Conservation (phyloP, 2,329 filamentous ascomycete species). For the Xylaria sp. region DNA sequence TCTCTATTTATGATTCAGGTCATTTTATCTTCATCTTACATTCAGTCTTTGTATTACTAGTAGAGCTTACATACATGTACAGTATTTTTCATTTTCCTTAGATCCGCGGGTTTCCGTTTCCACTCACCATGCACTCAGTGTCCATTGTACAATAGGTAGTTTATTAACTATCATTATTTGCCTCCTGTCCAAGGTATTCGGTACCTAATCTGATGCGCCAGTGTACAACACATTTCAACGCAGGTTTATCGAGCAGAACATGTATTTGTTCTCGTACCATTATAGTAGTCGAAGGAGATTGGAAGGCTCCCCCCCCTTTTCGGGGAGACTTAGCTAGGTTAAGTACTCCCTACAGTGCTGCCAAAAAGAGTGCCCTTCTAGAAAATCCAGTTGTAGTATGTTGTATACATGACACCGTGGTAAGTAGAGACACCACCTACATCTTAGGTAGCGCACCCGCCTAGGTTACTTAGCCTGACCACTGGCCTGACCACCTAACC, state of each 20-base stretch:
- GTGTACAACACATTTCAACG: neutral
- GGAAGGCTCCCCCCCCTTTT: conserved; percentile 7
- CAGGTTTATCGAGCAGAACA: neutral
- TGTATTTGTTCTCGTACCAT: neutral
- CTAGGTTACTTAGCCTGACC: neutral
- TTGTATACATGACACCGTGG: neutral
- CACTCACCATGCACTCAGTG: neutral
- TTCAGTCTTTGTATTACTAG: neutral
- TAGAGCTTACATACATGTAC: too few species aligned
- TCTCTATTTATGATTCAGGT: conserved; percentile 4
- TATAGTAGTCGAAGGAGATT: conserved; percentile 15
- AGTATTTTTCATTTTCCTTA: neutral
- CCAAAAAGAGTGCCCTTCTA: neutral
- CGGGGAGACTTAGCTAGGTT: neutral
- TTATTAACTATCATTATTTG: neutral
- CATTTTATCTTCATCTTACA: neutral
- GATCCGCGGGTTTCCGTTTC: neutral
- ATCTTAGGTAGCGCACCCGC: neutral
- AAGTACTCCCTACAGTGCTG: conserved; percentile 3
- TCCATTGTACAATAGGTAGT: neutral
- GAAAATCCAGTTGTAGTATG: neutral
- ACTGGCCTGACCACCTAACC: conserved; percentile 11
- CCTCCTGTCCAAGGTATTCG: neutral
- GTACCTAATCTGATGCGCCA: neutral
- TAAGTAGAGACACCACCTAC: neutral